Conservation (phyloP, 495 filamentous ascomycete species). For the Penicillium cinerascens region DNA sequence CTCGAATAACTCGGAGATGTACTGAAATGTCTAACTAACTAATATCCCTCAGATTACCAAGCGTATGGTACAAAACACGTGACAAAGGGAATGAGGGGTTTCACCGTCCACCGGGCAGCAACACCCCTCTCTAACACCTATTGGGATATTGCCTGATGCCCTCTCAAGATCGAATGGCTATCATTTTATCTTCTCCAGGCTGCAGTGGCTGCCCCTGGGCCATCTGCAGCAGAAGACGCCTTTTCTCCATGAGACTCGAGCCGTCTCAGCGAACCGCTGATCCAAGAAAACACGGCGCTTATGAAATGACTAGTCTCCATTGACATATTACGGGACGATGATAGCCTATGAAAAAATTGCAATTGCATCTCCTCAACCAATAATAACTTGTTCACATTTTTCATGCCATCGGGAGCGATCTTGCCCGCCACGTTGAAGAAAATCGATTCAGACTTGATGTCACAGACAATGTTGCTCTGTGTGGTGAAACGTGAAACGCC, state of each 20-base stretch:
- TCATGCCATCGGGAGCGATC: conserved; percentile 22
- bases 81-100: conserved; percentile 19
- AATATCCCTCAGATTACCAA: conserved; percentile 1
- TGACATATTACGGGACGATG: conserved; percentile 29
- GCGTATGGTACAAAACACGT: conserved; percentile 12
- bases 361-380: conserved; percentile 16
- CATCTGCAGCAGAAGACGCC: conserved; percentile 10
- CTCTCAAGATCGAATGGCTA: conserved; percentile 9
- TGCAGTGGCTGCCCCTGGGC: conserved; percentile 3
- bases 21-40: not conserved
- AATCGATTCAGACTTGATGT: conserved; percentile 31
- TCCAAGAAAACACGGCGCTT: conserved; percentile 33
- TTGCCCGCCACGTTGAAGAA: conserved; percentile 30
- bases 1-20: too few relatives aligned
- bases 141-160: not conserved
- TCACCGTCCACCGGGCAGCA: conserved; percentile 6
- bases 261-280: conserved; percentile 33
- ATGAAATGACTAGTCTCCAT: conserved; percentile 33
- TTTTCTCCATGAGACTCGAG: conserved; percentile 17
- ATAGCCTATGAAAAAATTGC: conserved; percentile 19
- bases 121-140: conserved; percentile 4
- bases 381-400: conserved; percentile 5
- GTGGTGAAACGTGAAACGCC: conserved; percentile 36
- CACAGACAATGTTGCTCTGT: conserved; percentile 21
- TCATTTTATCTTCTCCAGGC: not conserved